A percentile compares a stretch with the other conserved stretches of the same genome.
Conservation (phyloP, 495 filamentous ascomycete species). For the Haplographium delicatum region DNA sequence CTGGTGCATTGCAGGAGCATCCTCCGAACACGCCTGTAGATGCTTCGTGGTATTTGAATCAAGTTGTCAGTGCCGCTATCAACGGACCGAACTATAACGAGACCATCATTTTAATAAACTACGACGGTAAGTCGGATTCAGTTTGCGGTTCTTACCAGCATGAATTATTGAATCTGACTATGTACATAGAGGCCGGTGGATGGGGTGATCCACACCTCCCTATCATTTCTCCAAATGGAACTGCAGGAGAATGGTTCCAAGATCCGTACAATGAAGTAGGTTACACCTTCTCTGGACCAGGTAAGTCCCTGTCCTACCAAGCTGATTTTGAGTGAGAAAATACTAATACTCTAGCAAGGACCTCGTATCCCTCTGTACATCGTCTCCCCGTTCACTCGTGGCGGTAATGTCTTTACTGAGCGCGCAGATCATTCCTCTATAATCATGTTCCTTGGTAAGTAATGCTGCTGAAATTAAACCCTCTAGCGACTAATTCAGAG, state of each 20-base stretch:
- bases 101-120: not conserved
- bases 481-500: not conserved
- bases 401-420: not conserved
- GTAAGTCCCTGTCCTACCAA: not conserved
- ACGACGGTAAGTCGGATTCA: conserved; percentile 1
- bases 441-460: not conserved
- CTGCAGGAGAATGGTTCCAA: not conserved
- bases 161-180: not conserved
- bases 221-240: not conserved
- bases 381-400: not conserved
- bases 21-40: not conserved
- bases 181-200: not conserved
- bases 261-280: not conserved
- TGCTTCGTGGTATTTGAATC: not conserved
- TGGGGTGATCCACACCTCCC: not conserved
- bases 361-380: not conserved
- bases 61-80: not conserved
- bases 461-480: not conserved
- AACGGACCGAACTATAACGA: not conserved
- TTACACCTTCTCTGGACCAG: not conserved
- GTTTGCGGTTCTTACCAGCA: not conserved
- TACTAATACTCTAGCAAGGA: not conserved
- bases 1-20: not conserved
- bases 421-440: not conserved
- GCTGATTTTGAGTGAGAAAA: not conserved